Evolutionary conservation across 2,329 filamentous ascomycete species (phyloP), one percentile per base, ranked within the genome.

Genomic region (Zymoseptoria ardabiliae): DNA sequence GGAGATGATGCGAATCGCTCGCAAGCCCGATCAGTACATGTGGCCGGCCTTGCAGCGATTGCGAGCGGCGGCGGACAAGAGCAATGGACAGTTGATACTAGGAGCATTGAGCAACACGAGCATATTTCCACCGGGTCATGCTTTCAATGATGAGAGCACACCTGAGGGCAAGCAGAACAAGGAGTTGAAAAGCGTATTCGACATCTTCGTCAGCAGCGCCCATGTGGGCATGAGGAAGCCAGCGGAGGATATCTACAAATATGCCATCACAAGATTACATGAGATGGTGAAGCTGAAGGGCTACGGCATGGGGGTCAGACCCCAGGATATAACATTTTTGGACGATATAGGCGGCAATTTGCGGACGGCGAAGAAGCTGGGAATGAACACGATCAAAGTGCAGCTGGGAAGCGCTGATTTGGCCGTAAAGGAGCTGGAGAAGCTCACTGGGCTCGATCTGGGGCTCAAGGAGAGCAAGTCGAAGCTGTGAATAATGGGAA

Each of bases 261-360:
- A 89, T 63, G 87, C 93, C 0, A 72, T 96, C 53, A 74, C 80
- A 58, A 81, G 84, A 66, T 79, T 94, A 64, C 80, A 89, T 67
- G 79, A 82, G 61, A 84, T 84, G 65, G 84, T 86, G 1, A 79
- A 76, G 69, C 73, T 77, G 22, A 84, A 84, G 72, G 8, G 65
- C 74, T 41, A 80, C 79, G 3, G 82, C 81, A 78, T 73, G 72
- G 17, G 81, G 0, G 78, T 95, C 8, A 73, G 76, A 58, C 76
- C 87, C 0, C 77, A 77, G 0, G 90, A 97, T 58, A 79, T 97
- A 51, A 75, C 96, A 4, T 99, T 99, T 72, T 75, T 97, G 54
- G 94, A 97, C 72, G 92, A 97, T 68, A 96, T 99, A 72, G 94
- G 94, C 1, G 86, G 92, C 74, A 99, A 99, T 72, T 74, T 97